phyloP scores from a whole-genome alignment of 140 eudicot species.

The Oenanthe javanica region DNA sequence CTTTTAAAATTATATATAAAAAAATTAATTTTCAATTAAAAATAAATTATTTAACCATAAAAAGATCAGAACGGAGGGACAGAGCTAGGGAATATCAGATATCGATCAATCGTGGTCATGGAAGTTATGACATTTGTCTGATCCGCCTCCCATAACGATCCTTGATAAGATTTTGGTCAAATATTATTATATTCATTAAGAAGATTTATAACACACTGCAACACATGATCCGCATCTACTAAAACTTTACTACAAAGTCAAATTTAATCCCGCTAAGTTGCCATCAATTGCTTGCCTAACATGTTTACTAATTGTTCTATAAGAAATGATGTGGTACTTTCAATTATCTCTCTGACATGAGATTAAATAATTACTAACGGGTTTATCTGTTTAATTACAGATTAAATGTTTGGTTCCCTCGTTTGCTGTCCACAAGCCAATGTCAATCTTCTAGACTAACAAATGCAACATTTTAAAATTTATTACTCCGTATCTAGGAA shows the following conservation, averaged over 20 bases:
- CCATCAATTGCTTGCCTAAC: conserved; percentile 2
- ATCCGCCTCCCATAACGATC: neutral
- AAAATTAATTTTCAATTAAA: too few relatives aligned
- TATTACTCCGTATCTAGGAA: neutral
- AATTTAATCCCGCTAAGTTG: neutral
- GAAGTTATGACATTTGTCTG: neutral
- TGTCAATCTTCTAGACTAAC: conserved; percentile 6
- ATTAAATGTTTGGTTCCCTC: conserved; percentile 18
- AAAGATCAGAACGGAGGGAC: too few relatives aligned
- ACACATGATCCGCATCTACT: neutral
- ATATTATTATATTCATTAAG: neutral
- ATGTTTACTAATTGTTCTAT: neutral
- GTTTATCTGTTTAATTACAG: neutral
- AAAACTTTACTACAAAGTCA: conserved; percentile 2
- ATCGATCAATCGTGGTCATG: neutral
- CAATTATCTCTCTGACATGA: neutral
- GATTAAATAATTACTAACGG: neutral
- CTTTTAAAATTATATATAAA: too few relatives aligned
- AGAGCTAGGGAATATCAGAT: neutral
- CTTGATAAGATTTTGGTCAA: conserved; percentile 1
- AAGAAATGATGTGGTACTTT: neutral
- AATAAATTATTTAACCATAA: too few relatives aligned
- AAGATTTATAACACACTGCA: neutral
- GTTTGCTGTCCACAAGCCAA: conserved; percentile 24
- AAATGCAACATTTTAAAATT: neutral